Evolutionary conservation across 768 basidiomycete genomes (phyloP).

Genomic region (Rhodosporidiobolus odoratus): DNA sequence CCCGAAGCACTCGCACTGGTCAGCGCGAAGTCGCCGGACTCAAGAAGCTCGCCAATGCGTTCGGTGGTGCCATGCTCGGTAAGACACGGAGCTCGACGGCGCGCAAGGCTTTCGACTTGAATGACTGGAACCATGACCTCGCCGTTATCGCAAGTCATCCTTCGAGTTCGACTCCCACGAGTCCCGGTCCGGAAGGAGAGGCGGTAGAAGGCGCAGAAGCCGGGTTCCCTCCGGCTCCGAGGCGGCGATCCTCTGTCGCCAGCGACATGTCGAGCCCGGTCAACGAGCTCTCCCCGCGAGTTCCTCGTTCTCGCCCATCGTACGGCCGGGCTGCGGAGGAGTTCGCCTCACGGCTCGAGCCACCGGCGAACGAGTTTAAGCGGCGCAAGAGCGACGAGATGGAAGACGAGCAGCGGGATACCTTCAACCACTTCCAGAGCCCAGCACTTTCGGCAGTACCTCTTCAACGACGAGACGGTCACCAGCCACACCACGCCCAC

Average conservation of each 20-base stretch:
- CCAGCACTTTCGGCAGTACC: background rate
- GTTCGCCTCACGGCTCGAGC: constrained; percentile 13
- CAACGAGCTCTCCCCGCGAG: constrained; percentile 26
- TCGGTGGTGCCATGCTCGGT: constrained; percentile 9
- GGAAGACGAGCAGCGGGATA: constrained; percentile 27
- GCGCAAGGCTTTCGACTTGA: constrained; percentile 35
- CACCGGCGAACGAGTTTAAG: constrained; percentile 14
- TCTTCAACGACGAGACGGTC: constrained; percentile 13
- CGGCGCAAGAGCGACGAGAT: constrained; percentile 39
- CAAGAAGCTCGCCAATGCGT: constrained; percentile 25
- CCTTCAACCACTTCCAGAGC: background rate
- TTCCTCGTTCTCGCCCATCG: background rate
- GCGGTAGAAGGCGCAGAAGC: background rate
- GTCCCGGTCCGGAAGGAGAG: constrained; percentile 2
- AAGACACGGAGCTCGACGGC: constrained; percentile 27
- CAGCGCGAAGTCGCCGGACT: constrained; percentile 27
- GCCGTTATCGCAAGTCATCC: constrained; percentile 33
- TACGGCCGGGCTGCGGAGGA: constrained; percentile 2
- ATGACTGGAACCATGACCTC: constrained; percentile 37
- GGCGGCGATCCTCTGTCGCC: constrained; percentile 5
- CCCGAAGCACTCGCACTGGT: constrained; percentile 10
- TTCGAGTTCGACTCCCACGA: constrained; percentile 30
- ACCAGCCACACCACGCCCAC: constrained; percentile 8
- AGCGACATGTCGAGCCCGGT: constrained; percentile 31
- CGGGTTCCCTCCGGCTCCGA: background rate